These are phyloP conservation scores for Glycine latifolia DNA, from an alignment of 306 rosid genomes.

Conservation along the genomic window DNA sequence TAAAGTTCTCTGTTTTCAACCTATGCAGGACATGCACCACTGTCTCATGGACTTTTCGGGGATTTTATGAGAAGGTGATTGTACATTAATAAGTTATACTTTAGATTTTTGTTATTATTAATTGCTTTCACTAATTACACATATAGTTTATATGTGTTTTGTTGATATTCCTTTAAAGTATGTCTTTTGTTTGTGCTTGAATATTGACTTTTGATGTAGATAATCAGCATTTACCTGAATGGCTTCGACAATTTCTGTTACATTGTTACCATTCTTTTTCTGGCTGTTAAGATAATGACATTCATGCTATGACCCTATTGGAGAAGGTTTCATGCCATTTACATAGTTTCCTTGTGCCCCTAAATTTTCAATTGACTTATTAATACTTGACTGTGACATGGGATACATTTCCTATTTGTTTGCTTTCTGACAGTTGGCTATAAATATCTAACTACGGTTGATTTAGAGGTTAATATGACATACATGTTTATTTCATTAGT, in stretches of 20 bases:
- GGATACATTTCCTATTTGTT: conserved; percentile 36
- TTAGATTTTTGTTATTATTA: not conserved
- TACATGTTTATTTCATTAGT: conserved; percentile 2
- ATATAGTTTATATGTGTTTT: conserved; percentile 24
- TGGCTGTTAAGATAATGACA: conserved; percentile 20
- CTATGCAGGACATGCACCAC: conserved; percentile 95
- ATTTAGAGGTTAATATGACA: conserved; percentile 20
- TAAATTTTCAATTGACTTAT: not conserved
- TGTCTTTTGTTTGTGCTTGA: conserved; percentile 29
- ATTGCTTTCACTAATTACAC: conserved; percentile 9
- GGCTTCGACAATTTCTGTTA: conserved; percentile 10
- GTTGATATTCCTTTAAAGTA: conserved; percentile 19
- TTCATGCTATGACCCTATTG: conserved; percentile 8
- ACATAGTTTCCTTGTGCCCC: conserved; percentile 14
- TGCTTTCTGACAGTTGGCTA: conserved; percentile 34
- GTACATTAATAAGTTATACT: not conserved
- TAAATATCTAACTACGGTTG: conserved; percentile 22
- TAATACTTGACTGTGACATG: conserved; percentile 6
- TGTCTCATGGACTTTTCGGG: conserved; percentile 97
- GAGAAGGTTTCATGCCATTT: conserved; percentile 21
- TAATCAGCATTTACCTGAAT: conserved; percentile 34
- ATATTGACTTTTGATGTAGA: conserved; percentile 15
- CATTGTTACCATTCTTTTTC: conserved; percentile 12
- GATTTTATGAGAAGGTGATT: conserved; percentile 96
- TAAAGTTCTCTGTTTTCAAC: conserved; percentile 30